A percentile compares a stretch with the other conserved stretches of the same genome.
Evolutionary conservation across 148 eudicot genomes (phyloP).

Genomic region (Polygonum maritimum): DNA sequence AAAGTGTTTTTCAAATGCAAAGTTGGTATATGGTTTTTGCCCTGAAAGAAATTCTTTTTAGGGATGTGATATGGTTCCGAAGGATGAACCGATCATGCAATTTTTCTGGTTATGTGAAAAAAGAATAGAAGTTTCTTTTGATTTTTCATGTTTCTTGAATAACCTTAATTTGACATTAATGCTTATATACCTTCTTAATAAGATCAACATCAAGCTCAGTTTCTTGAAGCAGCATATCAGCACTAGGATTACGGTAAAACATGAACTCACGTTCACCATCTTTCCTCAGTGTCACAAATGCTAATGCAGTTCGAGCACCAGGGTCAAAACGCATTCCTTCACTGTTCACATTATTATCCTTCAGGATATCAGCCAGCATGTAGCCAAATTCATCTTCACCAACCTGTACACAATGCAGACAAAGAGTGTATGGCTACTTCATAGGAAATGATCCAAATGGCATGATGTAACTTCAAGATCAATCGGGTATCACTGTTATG

Average conservation of each 20-base stretch:
- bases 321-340: constrained; percentile 96
- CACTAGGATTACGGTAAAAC: constrained; percentile 99
- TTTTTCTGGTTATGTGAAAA: background rate
- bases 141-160: background rate
- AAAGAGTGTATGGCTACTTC: background rate
- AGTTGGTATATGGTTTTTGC: background rate
- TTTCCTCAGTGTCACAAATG: constrained; percentile 82
- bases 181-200: constrained; percentile 56
- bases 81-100: too few relatives aligned
- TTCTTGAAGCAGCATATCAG: constrained; percentile 95
- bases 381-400: constrained; percentile 98
- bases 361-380: constrained; percentile 92
- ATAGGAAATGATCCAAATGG: background rate
- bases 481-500: background rate
- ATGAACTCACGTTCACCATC: constrained; percentile 99
- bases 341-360: constrained; percentile 83
- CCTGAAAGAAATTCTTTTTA: background rate
- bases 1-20: background rate
- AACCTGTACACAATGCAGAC: constrained; percentile 39
- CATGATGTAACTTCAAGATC: background rate
- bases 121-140: background rate
- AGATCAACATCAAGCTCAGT: constrained; percentile 79
- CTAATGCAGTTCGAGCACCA: constrained; percentile 96
- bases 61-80: too few relatives aligned
- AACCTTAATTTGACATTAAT: background rate